These are phyloP conservation scores for Vanrija humicola DNA, from an alignment of 1,284 basidiomycete species.

Conservation along the genomic window DNA sequence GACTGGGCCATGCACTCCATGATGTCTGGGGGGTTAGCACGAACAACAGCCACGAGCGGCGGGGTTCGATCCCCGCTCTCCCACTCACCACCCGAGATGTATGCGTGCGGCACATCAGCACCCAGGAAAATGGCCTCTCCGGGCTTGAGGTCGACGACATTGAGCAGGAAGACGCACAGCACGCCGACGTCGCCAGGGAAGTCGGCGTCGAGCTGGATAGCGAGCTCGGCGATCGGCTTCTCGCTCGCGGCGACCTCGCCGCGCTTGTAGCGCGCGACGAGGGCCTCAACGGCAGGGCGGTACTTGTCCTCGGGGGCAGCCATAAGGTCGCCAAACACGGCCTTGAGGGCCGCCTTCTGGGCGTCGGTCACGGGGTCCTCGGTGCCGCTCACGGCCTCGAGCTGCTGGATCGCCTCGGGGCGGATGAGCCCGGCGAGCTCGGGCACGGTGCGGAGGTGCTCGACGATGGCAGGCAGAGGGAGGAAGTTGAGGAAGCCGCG, in stretches of 20 bases:
- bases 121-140: slow-evolving; percentile 93
- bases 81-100: slow-evolving; percentile 75
- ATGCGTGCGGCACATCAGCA: slow-evolving; percentile 96
- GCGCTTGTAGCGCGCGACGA: slow-evolving; percentile 63
- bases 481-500: slow-evolving; percentile 60
- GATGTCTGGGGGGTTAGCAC: slow-evolving; percentile 58
- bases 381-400: slow-evolving; percentile 50
- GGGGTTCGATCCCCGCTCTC: not conserved
- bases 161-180: slow-evolving; percentile 88
- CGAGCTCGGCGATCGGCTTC: slow-evolving; percentile 62
- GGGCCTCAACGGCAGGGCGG: slow-evolving; percentile 56
- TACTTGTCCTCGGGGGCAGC: slow-evolving; percentile 59
- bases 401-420: slow-evolving; percentile 44
- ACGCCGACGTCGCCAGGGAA: slow-evolving; percentile 92
- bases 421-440: slow-evolving; percentile 75
- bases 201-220: slow-evolving; percentile 69
- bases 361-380: slow-evolving; percentile 39
- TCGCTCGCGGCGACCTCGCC: slow-evolving; percentile 35
- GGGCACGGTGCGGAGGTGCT: slow-evolving; percentile 63
- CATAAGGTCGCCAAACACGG: slow-evolving; percentile 80
- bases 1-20: slow-evolving; percentile 98
- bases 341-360: slow-evolving; percentile 63
- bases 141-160: slow-evolving; percentile 71
- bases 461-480: slow-evolving; percentile 60
- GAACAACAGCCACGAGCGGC: not conserved